Conservation (phyloP, 129 eudicot genomes). For the Oenanthe sinensis region DNA sequence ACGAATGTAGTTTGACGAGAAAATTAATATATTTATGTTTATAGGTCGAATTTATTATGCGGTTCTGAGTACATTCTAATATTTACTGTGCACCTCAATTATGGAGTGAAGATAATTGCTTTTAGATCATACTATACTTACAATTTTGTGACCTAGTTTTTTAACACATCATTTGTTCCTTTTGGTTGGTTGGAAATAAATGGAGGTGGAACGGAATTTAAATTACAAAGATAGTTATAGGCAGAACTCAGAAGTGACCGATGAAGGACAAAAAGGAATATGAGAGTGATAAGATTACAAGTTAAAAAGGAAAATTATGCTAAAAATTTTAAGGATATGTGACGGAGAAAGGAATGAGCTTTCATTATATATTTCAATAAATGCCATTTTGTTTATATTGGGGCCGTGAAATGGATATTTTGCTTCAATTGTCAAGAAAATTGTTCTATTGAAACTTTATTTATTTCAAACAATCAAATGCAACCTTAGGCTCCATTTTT, state of each 20-base stretch:
- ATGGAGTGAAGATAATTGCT: neutral
- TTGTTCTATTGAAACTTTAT: neutral
- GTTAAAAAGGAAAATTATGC: neutral
- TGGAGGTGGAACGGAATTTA: neutral
- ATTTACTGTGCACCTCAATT: neutral
- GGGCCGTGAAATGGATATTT: neutral
- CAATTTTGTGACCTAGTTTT: neutral
- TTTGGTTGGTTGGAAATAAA: neutral
- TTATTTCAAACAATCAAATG: neutral
- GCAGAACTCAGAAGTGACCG: neutral
- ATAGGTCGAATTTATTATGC: neutral
- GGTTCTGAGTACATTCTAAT: neutral
- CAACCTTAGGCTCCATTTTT: neutral
- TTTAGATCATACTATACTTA: neutral
- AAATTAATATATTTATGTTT: neutral
- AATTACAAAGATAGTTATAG: neutral
- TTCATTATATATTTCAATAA: neutral
- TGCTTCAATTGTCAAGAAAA: neutral
- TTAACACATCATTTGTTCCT: neutral
- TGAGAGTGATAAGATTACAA: neutral
- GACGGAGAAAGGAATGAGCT: neutral
- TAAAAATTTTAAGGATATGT: neutral
- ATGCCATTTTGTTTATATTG: neutral
- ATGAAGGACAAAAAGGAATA: neutral
- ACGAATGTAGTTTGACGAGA: neutral